Conservation (phyloP, 2,329 filamentous ascomycete species). For the Magnaporthiopsis rhizophila region DNA sequence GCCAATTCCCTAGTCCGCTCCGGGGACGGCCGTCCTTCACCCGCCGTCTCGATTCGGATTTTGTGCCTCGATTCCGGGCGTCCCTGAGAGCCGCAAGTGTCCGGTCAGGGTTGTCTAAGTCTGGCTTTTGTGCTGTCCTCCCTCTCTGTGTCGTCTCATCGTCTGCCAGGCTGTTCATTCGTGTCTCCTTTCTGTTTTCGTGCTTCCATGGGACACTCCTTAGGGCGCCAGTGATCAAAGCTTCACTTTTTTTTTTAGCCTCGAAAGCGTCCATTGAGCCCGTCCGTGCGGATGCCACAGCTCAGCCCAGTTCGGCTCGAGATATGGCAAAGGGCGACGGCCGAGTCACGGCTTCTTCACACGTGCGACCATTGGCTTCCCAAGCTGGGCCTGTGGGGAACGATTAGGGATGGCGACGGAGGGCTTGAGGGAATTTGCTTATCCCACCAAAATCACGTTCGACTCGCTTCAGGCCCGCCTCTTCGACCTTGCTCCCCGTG, state of each 20-base stretch:
- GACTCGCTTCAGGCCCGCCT: neutral
- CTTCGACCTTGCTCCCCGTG: neutral
- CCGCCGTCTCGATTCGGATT: neutral
- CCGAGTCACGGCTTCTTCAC: neutral
- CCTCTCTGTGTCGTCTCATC: neutral
- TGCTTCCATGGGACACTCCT: neutral
- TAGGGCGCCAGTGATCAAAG: neutral
- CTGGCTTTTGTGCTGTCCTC: too few relatives aligned
- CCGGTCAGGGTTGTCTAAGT: neutral
- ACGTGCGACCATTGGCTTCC: neutral
- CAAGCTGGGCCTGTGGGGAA: neutral
- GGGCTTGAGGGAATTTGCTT: neutral
- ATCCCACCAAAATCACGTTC: neutral
- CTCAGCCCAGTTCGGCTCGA: neutral
- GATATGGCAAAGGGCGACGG: neutral
- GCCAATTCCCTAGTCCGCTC: neutral
- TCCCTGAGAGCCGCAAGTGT: neutral
- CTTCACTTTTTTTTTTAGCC: neutral
- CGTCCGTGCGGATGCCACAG: neutral
- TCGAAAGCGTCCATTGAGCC: too few relatives aligned
- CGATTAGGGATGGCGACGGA: neutral
- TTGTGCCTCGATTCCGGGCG: too few relatives aligned
- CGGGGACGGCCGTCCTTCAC: neutral
- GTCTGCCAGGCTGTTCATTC: neutral
- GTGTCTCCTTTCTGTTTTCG: neutral